Evolutionary conservation across 1,284 basidiomycete species (phyloP), one percentile per base, ranked within the genome.

Genomic region (Earliella scabrosa): DNA sequence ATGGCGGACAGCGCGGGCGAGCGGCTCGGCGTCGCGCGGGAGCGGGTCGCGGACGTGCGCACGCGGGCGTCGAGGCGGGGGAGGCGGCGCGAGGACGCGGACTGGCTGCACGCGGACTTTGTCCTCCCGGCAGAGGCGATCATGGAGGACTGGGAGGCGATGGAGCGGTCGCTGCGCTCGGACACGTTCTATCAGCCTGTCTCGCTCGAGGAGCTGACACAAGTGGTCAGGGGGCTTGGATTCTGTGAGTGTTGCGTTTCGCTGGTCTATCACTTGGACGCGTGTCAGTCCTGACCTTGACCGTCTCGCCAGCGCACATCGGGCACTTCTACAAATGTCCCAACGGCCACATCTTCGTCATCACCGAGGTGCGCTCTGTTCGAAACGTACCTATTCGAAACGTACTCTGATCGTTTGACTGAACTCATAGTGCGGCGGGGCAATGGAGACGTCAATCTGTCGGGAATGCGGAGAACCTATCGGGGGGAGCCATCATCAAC

Each of bases 401-500:
- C 16, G 2, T 39, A 5, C 5, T 16, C 45, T 26, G 8, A 18
- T 23, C 57, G n/a, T n/a, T n/a, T 16, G 47, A 14, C 14, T 14
- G 6, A 41, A 11, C 14, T 36, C 4, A 32, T 18, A 86, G 82
- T 84, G 84, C 52, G 82, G 83, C 41, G 83, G 82, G 5, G 82
- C 82, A 0, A 77, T 74, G 73, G 18, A 80, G 56, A 59, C 38
- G 2, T 65, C 77, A 3, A 60, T 20, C 4, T 87, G 86, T 56
- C 77, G 79, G 0, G 85, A 88, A 63, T 87, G 85, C 61, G 73
- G 75, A 13, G 80, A 71, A 5, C 45, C 50, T 0, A 80, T 87
- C 52, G 86, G 85, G 31, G 85, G 86, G 3, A 54, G 53, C 0
- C 9, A 43, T 31, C 82, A 87, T 56, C 58, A 2, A 16, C 62